Base-by-base conservation (phyloP, 345 rosid genomes). In the Pelargonium nanum region DNA sequence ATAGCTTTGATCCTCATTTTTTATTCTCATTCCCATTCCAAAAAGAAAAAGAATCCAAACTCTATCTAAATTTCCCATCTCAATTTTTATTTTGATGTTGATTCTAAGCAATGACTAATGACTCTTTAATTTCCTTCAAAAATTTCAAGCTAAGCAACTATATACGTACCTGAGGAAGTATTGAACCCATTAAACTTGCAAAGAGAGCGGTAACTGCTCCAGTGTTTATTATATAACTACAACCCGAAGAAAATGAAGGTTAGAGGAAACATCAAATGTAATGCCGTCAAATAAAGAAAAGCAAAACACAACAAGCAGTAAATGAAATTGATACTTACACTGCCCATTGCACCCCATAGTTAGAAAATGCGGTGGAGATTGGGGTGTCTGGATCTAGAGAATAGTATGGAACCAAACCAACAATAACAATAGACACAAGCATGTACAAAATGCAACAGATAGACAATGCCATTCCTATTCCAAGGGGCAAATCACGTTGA, bases 321-420 rank as follows among this genome's bases (percentile, higher is more conserved):
- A 6, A n/a, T 26, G 54, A 7, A 26, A 32, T 59, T 61, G 50
- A 40, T 40, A 76, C 99, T 80, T 81, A 93, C 99, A 88, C 94
- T 13, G 96, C 96, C 99, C 99, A 93, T 32, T 84, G 91, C 99
- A 93, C 87, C 69, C 87, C 97, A 69, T 84, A 77, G 70, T 75
- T 74, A 71, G 93, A 74, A 71, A 93, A 93, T 66, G 99, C 99
- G 45, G 99, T 81, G 40, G 99, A 93, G 58, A 93, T 93, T 4
- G 99, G 99, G 51, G 99, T 93, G 76, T 93, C 99, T 8, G 97
- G 99, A 75, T 93, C 91, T 96, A 93, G 83, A 20, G 80, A 84
- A 76, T 85, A 85, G 72, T 93, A 93, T 56, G 99, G 99, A 34
- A 89, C 88, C 71, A 93, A 76, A 65, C 99, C 99, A 65, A 93